Conservation (phyloP, 169 alveolate genomes). For the Cyclospora cayetanensis region DNA sequence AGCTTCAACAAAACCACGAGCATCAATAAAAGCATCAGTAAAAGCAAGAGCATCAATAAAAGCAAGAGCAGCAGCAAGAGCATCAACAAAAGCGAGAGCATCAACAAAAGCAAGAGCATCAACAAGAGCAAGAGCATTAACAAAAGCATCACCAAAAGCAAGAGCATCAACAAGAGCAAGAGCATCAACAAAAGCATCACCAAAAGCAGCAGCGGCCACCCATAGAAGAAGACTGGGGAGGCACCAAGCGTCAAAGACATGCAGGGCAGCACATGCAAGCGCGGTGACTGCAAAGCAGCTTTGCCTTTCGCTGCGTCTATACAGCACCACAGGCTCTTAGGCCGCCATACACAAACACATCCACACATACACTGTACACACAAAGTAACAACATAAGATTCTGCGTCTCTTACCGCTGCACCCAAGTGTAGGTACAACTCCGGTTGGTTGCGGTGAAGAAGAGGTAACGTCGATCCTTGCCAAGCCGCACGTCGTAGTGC, state of each 20-base stretch:
- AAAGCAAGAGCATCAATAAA: neutral
- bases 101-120: neutral
- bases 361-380: too few species aligned
- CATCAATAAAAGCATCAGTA: neutral
- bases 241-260: too few species aligned
- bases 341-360: too few species aligned
- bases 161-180: neutral
- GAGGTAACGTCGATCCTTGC: neutral
- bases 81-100: neutral
- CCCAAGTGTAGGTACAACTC: conserved; percentile 27
- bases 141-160: neutral
- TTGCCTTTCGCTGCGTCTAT: too few species aligned
- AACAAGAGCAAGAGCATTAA: too few species aligned
- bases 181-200: neutral
- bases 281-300: too few species aligned
- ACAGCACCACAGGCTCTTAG: too few species aligned
- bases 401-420: neutral
- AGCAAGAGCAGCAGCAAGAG: neutral
- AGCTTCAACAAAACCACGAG: too few species aligned
- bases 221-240: too few species aligned
- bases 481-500: neutral
- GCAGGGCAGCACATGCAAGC: too few species aligned
- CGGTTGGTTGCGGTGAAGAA: neutral
- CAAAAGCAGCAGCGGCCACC: neutral
- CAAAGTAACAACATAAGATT: neutral